Conservation (phyloP, 257 asterid species). For the Misopates orontium region DNA sequence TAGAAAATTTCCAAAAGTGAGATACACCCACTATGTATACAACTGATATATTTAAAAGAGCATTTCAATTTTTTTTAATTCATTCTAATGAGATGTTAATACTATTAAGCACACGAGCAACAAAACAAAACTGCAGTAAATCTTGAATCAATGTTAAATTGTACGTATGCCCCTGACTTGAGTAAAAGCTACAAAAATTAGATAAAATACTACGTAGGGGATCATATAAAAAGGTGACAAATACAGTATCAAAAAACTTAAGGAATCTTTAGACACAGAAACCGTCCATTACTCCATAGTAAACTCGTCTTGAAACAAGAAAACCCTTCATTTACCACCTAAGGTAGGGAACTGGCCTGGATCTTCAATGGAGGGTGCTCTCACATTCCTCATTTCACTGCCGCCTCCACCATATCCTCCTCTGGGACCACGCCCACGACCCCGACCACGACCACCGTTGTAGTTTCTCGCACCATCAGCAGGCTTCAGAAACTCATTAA, state of each 20-base stretch:
- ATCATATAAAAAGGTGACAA: constrained; percentile 28
- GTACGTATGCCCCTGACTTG: constrained; percentile 20
- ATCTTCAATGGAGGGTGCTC: constrained; percentile 71
- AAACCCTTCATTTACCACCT: constrained; percentile 63
- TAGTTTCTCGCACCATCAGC: constrained; percentile 67
- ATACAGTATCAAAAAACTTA: constrained; percentile 39
- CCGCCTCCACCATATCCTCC: constrained; percentile 53
- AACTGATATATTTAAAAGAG: no score
- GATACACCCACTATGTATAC: no score
- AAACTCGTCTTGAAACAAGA: no score
- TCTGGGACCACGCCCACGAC: constrained; percentile 59
- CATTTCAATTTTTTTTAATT: no score
- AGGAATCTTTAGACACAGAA: constrained; percentile 28
- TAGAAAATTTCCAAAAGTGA: no score
- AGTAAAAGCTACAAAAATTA: constrained; percentile 13
- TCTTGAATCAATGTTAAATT: constrained; percentile 11
- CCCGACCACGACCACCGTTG: constrained; percentile 70
- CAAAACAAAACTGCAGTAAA: constrained; percentile 29
- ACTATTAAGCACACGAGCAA: constrained; percentile 3
- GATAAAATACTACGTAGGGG: constrained; percentile 26
- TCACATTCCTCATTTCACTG: constrained; percentile 36
- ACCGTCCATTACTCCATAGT: constrained; percentile 45
- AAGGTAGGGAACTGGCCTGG: constrained; percentile 76
- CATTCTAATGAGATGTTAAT: no score
- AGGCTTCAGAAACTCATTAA: constrained; percentile 90